Conservation (phyloP, 73 alveolate species). For the Blepharisma stoltei region DNA sequence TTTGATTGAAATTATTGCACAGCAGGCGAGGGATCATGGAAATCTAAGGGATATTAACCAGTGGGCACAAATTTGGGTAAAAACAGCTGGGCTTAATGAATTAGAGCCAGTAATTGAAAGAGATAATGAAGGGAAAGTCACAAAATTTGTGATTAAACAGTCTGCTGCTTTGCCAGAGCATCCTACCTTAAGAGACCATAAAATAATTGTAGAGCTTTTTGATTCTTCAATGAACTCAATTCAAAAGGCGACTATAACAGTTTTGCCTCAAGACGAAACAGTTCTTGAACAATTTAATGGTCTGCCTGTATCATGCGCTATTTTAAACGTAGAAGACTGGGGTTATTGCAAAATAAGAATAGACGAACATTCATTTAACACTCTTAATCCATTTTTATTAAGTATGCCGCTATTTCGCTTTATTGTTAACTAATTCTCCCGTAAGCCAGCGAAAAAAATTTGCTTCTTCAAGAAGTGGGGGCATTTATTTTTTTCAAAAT, state of each 20-base stretch:
- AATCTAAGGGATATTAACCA: slow-evolving; percentile 51
- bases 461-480: slow-evolving; percentile 48
- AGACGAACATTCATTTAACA: slow-evolving; percentile 48
- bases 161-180: slow-evolving; percentile 61
- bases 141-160: slow-evolving; percentile 58
- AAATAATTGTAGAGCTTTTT: slow-evolving; percentile 59
- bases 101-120: slow-evolving; percentile 58
- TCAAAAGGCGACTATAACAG: slow-evolving; percentile 18
- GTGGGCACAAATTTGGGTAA: slow-evolving; percentile 71
- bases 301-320: not conserved
- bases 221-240: slow-evolving; percentile 48
- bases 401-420: slow-evolving; percentile 46
- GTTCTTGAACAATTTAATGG: slow-evolving; percentile 31
- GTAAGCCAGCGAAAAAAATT: slow-evolving; percentile 35
- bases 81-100: slow-evolving; percentile 84
- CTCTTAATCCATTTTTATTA: no score
- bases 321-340: slow-evolving; percentile 32
- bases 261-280: slow-evolving; percentile 18
- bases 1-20: slow-evolving; percentile 62
- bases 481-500: slow-evolving; percentile 55
- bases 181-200: slow-evolving; percentile 66
- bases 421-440: slow-evolving; percentile 27
- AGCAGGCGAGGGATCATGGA: slow-evolving; percentile 61
- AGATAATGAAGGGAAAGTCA: slow-evolving; percentile 47
- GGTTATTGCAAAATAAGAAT: slow-evolving; percentile 31